Conservation (phyloP, 164 flowering plant species). For the Litsea cubeba region DNA sequence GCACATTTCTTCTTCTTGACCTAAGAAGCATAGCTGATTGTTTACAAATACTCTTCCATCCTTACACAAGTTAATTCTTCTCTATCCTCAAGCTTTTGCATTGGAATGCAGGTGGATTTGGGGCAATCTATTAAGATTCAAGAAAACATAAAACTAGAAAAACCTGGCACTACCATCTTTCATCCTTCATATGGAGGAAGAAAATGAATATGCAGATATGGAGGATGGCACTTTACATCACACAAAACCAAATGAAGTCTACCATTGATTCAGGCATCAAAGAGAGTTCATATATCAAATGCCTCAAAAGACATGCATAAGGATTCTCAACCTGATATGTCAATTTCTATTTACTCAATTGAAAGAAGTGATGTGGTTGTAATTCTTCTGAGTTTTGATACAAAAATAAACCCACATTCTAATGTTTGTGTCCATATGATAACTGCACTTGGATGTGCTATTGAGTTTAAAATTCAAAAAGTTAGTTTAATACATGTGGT, state of each 20-base stretch:
- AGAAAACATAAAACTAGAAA: constrained; percentile 13
- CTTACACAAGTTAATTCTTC: too few species aligned
- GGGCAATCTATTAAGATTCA: constrained; percentile 18
- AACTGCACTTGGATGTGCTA: too few species aligned
- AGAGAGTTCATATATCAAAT: constrained; percentile 25
- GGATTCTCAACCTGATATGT: constrained; percentile 41
- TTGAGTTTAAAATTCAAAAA: too few species aligned
- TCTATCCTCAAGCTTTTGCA: too few species aligned
- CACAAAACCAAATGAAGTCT: constrained; percentile 10
- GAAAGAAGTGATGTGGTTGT: constrained; percentile 38
- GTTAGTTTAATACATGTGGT: too few species aligned
- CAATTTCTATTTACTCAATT: constrained; percentile 26
- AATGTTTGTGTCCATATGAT: background rate
- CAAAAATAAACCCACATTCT: background rate
- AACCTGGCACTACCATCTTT: background rate
- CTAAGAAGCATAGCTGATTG: too few species aligned
- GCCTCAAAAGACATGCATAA: constrained; percentile 42
- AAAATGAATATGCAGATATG: background rate
- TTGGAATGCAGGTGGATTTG: too few species aligned
- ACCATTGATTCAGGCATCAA: background rate
- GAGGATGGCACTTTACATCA: constrained; percentile 1
- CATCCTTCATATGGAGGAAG: constrained; percentile 6
- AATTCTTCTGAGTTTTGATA: constrained; percentile 6
- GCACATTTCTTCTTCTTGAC: too few species aligned
- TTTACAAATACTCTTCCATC: too few species aligned